phyloP scores from a whole-genome alignment of 352 stramenopile species.

The Thalassiosira exigua region DNA sequence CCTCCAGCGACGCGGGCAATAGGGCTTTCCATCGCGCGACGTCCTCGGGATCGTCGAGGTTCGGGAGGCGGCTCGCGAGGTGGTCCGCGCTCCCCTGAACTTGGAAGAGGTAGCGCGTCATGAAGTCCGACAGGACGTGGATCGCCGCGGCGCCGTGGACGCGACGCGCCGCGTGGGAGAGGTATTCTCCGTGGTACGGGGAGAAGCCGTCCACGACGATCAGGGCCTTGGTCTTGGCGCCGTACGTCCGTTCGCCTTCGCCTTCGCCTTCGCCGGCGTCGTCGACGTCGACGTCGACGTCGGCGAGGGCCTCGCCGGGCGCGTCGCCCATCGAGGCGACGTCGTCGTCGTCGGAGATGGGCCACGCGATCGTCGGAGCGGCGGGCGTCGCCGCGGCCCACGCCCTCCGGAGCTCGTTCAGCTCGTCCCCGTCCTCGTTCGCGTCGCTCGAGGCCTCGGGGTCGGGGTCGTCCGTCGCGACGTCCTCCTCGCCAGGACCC shows the following conservation, averaged over 20 bases:
- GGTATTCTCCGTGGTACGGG: constrained; percentile 74
- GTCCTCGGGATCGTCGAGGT: constrained; percentile 45
- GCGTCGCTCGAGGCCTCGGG: too few species aligned
- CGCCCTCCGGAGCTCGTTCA: constrained; percentile 8
- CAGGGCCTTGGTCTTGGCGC: constrained; percentile 42
- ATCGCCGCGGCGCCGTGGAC: constrained; percentile 67
- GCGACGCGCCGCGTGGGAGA: constrained; percentile 58
- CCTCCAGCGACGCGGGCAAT: constrained; percentile 49
- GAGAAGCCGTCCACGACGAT: constrained; percentile 82
- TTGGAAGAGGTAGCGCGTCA: constrained; percentile 65
- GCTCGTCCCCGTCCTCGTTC: constrained; percentile 5
- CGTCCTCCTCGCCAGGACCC: too few species aligned
- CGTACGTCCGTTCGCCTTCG: not conserved
- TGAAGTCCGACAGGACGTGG: constrained; percentile 70
- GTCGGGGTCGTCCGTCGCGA: too few species aligned
- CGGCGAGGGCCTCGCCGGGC: constrained; percentile 9
- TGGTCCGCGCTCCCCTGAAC: constrained; percentile 48
- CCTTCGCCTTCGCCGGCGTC: not conserved
- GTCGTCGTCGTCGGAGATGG: constrained; percentile 9
- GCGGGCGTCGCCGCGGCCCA: constrained; percentile 17
- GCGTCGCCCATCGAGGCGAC: not conserved
- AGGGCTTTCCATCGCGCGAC: constrained; percentile 46
- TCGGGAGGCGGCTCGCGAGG: constrained; percentile 49
- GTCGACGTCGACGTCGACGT: constrained; percentile 5
- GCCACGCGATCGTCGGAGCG: constrained; percentile 33